Evolutionary conservation across 352 stramenopile genomes (phyloP).

Genomic region (Globisporangium carolinianum): DNA sequence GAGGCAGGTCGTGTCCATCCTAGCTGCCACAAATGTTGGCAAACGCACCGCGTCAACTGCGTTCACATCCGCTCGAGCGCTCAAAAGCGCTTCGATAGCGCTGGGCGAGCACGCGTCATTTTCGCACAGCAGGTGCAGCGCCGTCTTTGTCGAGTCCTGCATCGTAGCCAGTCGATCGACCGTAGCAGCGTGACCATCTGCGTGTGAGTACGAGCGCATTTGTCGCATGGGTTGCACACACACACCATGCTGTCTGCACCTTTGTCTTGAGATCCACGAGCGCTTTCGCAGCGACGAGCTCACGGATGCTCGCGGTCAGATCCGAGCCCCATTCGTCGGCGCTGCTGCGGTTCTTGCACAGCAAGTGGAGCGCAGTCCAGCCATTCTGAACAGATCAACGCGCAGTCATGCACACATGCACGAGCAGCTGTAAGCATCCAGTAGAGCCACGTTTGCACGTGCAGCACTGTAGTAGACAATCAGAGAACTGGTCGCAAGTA

Average conservation of each 20-base stretch:
- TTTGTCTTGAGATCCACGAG: conserved; percentile 28
- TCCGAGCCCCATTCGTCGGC: conserved; percentile 18
- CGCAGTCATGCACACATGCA: conserved; percentile 1
- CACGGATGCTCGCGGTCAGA: conserved; percentile 27
- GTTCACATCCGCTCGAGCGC: conserved; percentile 30
- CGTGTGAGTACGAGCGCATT: not conserved
- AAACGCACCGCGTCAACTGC: conserved; percentile 34
- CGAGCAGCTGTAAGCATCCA: no score
- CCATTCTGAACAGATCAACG: conserved; percentile 30
- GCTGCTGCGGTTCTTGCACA: conserved; percentile 58
- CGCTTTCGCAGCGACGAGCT: conserved; percentile 32
- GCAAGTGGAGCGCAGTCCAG: conserved; percentile 54
- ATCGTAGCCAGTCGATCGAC: not conserved
- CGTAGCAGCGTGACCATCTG: not conserved
- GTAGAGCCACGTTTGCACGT: not conserved
- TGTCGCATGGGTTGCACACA: not conserved
- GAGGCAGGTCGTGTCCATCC: no score
- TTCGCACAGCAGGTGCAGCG: conserved; percentile 70
- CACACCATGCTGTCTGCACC: conserved; percentile 7
- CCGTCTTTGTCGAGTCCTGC: conserved; percentile 44
- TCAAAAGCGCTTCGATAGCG: conserved; percentile 34
- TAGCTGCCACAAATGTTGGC: not conserved
- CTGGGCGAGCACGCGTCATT: conserved; percentile 42
- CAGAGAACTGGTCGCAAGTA: conserved; percentile 8
- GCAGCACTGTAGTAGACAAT: no score